A percentile compares a stretch with the other conserved stretches of the same genome.
These are phyloP conservation scores for Colletotrichum theobromicola DNA, from an alignment of 2,329 filamentous ascomycete species.

Conservation along the genomic window DNA sequence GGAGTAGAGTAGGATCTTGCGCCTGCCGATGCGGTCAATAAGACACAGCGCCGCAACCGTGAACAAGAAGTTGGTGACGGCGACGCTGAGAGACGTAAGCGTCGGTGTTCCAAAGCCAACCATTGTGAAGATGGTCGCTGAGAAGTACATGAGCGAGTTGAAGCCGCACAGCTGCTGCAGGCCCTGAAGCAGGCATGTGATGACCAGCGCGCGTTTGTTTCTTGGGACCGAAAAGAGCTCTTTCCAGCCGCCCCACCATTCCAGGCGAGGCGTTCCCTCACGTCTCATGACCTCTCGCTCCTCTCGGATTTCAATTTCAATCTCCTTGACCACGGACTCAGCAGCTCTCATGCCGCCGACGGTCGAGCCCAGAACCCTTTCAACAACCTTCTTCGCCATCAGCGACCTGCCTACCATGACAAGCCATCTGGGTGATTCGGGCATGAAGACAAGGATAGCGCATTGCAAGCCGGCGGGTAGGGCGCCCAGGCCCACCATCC, in stretches of 20 bases:
- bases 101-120: conserved; percentile 82
- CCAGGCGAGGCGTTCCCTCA: conserved; percentile 37
- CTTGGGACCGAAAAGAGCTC: conserved; percentile 63
- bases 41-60: conserved; percentile 76
- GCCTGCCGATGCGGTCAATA: conserved; percentile 80
- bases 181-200: conserved; percentile 86
- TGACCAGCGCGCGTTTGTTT: conserved; percentile 77
- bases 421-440: conserved; percentile 89
- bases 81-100: conserved; percentile 79
- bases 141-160: conserved; percentile 93
- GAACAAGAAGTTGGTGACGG: conserved; percentile 82
- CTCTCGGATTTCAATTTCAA: conserved; percentile 76
- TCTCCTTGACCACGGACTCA: conserved; percentile 67
- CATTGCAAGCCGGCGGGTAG: conserved; percentile 77
- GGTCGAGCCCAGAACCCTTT: conserved; percentile 63
- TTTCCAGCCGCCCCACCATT: conserved; percentile 52
- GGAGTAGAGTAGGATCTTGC: conserved; percentile 80
- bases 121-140: conserved; percentile 79
- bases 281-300: conserved; percentile 63
- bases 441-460: conserved; percentile 72
- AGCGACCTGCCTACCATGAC: conserved; percentile 69
- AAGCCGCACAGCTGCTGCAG: conserved; percentile 90
- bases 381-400: conserved; percentile 70
- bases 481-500: conserved; percentile 89
- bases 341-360: conserved; percentile 53